These are phyloP conservation scores for Davidsoniella neocaledoniae DNA, from an alignment of 2,329 filamentous ascomycete genomes.

Conservation along the genomic window DNA sequence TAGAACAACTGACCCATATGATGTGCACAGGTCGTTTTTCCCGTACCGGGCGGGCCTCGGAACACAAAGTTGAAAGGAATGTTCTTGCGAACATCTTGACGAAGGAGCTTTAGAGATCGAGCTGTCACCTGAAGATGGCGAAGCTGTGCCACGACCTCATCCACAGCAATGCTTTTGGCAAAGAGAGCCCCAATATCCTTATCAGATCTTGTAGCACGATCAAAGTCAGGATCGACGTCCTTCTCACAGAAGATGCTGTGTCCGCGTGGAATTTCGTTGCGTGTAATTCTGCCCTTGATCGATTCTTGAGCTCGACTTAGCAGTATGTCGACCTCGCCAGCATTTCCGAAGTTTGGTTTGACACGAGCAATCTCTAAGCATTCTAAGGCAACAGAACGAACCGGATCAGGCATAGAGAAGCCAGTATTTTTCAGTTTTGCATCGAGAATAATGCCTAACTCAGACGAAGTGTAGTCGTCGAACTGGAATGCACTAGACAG, in stretches of 20 bases:
- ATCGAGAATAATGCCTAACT: constrained; percentile 42
- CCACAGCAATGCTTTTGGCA: constrained; percentile 39
- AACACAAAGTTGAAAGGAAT: constrained; percentile 56
- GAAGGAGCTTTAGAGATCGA: not conserved
- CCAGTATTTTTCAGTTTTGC: constrained; percentile 43
- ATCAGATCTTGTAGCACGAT: constrained; percentile 16
- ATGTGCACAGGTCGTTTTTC: constrained; percentile 56
- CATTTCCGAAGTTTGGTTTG: constrained; percentile 50
- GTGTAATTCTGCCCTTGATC: not conserved
- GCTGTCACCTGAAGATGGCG: constrained; percentile 35
- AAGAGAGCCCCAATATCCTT: constrained; percentile 39
- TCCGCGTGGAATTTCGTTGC: not conserved
- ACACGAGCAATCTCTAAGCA: constrained; percentile 42
- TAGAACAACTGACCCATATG: constrained; percentile 64
- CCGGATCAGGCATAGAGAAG: constrained; percentile 34
- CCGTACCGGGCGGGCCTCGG: constrained; percentile 48
- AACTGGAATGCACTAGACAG: constrained; percentile 48
- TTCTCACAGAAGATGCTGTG: not conserved
- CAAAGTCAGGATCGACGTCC: constrained; percentile 3
- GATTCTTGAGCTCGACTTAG: constrained; percentile 31
- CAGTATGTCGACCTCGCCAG: constrained; percentile 56
- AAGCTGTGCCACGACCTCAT: constrained; percentile 34
- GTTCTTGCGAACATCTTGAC: constrained; percentile 22
- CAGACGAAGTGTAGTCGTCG: constrained; percentile 45
- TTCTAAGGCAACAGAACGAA: constrained; percentile 35